These are phyloP conservation scores for Acacia confusa DNA, from an alignment of 306 rosid species.

Conservation along the genomic window DNA sequence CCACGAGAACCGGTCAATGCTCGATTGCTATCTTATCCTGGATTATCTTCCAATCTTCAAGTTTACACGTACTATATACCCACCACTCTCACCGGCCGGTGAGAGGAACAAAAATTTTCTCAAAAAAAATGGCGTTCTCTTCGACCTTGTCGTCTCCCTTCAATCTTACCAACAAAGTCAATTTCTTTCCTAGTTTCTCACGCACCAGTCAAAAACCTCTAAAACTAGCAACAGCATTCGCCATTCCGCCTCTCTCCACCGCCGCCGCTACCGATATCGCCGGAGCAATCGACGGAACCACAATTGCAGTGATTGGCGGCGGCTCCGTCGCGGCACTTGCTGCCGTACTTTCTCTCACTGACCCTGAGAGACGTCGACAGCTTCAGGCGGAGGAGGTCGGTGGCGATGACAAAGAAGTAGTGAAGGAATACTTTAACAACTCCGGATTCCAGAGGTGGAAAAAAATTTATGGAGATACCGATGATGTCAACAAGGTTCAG, in stretches of 20 bases:
- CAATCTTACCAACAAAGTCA: conserved; percentile 27
- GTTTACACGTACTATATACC: background rate
- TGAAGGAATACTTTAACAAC: conserved; percentile 88
- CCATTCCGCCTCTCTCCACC: conserved; percentile 63
- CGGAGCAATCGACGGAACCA: conserved; percentile 62
- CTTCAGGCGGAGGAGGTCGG: conserved; percentile 90
- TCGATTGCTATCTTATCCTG: conserved; percentile 46
- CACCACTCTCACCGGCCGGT: conserved; percentile 25
- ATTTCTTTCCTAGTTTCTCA: conserved; percentile 31
- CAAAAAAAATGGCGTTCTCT: conserved; percentile 50
- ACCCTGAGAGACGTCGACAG: conserved; percentile 78
- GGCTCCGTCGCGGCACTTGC: conserved; percentile 75
- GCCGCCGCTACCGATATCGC: conserved; percentile 53
- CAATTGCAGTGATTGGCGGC: conserved; percentile 71
- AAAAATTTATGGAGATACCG: conserved; percentile 91
- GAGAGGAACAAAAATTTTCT: background rate
- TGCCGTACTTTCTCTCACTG: conserved; percentile 66
- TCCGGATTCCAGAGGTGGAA: conserved; percentile 91
- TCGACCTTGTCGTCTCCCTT: conserved; percentile 43
- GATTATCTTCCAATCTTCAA: conserved; percentile 29
- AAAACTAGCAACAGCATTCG: conserved; percentile 41
- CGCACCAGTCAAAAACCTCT: conserved; percentile 31
- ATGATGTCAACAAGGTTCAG: conserved; percentile 87
- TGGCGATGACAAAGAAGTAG: conserved; percentile 94
- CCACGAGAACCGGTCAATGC: conserved; percentile 39